Evolutionary conservation across 176 grass and related monocot species (phyloP), one percentile per base, ranked within the genome.

Genomic region (Oryza australiensis): DNA sequence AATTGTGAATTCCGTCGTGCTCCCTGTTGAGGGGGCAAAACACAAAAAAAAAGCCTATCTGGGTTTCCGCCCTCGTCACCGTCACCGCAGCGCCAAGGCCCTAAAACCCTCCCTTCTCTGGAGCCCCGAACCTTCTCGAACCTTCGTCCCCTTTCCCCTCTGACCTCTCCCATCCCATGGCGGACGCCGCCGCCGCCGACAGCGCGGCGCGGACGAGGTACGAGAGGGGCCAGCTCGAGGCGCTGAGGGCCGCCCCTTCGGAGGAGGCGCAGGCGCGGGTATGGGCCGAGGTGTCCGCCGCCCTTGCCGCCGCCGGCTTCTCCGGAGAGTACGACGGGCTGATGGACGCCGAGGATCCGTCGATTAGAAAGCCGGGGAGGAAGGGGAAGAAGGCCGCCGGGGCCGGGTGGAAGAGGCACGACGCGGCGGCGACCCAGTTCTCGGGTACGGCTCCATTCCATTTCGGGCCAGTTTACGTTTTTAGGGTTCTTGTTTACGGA

Each of bases 301-400:
- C 74, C 62, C 90, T 94, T 53, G 88, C 81, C 3, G 72, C 81
- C 18, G 77, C 76, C 7, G 75, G 88, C 16, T 89, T 84, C 38
- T 77, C 84, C 22, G 77, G 71, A 11, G 84, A 93, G 13, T 91
- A 89, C 8, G 88, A 94, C 72, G 88, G 78, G 42, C 75, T 97
- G 22, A 42, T 78, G 7, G 59, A 30, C 11, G 13, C 33, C 16
- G 76, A 77, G 30, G 73, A 72, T 4, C 70, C 69, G 65, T 66
- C 53, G 34, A 66, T 60, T 7, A 87, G 86, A 62, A 64, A 51
- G 46, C 16, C 49, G 49, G 78, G 46, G 1, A 82, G 53, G 26
- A 90, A 74, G 81, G 68, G 60, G 7, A 90, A 74, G 41, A 83
- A 45, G 26, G 12, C 26, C 10, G 55, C 62, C 10, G 59, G 42